Percentiles rank a stretch among this genome's conserved stretches.
Evolutionary conservation across 202 grass and related monocot species (phyloP).

Genomic region (Dendrocalamus latiflorus): DNA sequence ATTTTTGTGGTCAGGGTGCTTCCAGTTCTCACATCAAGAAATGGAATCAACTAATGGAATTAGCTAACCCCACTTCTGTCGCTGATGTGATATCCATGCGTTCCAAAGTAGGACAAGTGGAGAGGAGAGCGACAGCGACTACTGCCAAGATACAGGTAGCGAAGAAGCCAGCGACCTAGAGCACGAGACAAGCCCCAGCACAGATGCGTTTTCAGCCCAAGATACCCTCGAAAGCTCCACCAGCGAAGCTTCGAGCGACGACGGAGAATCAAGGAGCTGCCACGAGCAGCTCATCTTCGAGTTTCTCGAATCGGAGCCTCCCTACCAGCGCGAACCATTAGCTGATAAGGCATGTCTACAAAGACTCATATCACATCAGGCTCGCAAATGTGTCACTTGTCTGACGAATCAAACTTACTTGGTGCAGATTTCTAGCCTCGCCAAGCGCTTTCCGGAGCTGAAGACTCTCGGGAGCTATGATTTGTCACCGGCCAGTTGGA

Average conservation of each 20-base stretch:
- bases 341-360: slow-evolving; percentile 51
- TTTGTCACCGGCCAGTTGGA: slow-evolving; percentile 61
- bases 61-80: not conserved
- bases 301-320: slow-evolving; percentile 58
- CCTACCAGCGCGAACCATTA: slow-evolving; percentile 52
- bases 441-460: slow-evolving; percentile 44
- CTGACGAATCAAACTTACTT: not conserved
- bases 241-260: slow-evolving; percentile 45
- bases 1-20: not conserved
- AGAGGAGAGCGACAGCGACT: slow-evolving; percentile 55
- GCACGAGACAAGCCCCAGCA: slow-evolving; percentile 39
- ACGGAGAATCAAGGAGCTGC: slow-evolving; percentile 29
- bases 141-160: slow-evolving; percentile 39
- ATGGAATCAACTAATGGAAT: too few relatives aligned
- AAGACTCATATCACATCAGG: not conserved
- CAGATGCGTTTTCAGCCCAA: slow-evolving; percentile 17
- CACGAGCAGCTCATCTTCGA: slow-evolving; percentile 52
- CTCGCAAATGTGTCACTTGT: not conserved
- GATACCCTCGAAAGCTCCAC: slow-evolving; percentile 18
- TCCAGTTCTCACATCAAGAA: not conserved
- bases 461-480: slow-evolving; percentile 57
- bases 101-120: slow-evolving; percentile 29
- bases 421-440: slow-evolving; percentile 54
- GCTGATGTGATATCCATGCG: not conserved
- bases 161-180: slow-evolving; percentile 49